Base-by-base conservation (phyloP, 2,329 filamentous ascomycete genomes). In the Apiospora pterosperma region DNA sequence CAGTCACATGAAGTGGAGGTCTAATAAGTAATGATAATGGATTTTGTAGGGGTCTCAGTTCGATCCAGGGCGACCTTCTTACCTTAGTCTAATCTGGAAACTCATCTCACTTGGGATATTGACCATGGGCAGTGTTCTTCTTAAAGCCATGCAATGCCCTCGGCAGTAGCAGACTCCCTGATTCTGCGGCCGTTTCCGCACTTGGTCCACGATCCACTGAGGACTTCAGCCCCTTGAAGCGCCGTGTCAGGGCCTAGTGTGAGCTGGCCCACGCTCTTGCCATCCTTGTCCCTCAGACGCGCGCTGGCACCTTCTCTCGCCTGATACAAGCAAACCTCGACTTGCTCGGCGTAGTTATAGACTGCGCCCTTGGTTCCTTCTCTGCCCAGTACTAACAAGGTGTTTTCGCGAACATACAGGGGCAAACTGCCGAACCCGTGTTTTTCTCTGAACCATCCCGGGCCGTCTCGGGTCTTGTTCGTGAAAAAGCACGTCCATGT, bases 351-450 rank as follows among this genome's bases (percentile, higher is more conserved):
- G 67, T 84, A 85, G 67, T 85, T 79, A 62, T 84, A 85, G 2
- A 81, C 81, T 1, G 79, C 78, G 16, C 81, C 77, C 41, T 72
- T 76, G 36, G 76, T 73, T 4, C 72, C 76, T 21, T 72, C 72
- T 66, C 74, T 80, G 0, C 82, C 82, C 2, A 85, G 75, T 5
- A 84, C 77, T 5, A 85, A 72, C 4, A 85, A 69, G 0, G 82
- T 82, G 62, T 83, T 81, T 67, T 86, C 85, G 4, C 87, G 79
- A 34, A 89, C 80, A 42, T 88, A 84, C 3, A 89, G 74, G 3
- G 87, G 87, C 66, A 89, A 71, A 1, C 82, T 86, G 58, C 82
- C 82, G 68, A 89, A 89, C 2, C 76, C 80, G 68, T 89, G 87
- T 63, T 76, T 85, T 76, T 89, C 87, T 31, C 75, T 84, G 71